These are phyloP conservation scores for Westerdykella ornata DNA, from an alignment of 2,329 filamentous ascomycete genomes.

Conservation along the genomic window DNA sequence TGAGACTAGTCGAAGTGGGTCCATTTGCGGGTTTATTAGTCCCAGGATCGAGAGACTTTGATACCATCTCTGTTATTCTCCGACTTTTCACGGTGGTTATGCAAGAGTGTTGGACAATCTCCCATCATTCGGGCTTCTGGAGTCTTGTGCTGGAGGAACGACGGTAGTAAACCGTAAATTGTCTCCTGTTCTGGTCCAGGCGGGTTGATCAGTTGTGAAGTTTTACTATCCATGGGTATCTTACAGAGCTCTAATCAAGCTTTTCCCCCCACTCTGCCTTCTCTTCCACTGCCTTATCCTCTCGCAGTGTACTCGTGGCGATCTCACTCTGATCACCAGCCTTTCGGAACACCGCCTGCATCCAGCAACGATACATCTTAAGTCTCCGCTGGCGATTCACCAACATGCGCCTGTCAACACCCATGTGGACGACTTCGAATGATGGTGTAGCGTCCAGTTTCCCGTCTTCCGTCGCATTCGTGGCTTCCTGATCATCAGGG, in stretches of 20 bases:
- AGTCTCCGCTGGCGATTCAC: conserved; percentile 85
- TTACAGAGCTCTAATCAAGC: background rate
- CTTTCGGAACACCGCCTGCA: conserved; percentile 77
- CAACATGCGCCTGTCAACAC: conserved; percentile 78
- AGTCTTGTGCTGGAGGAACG: too few relatives aligned
- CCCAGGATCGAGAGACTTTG: too few relatives aligned
- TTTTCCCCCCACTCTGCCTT: background rate
- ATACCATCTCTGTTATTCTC: too few relatives aligned
- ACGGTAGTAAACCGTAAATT: too few relatives aligned
- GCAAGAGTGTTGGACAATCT: too few relatives aligned
- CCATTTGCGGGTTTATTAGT: too few relatives aligned
- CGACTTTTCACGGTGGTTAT: too few relatives aligned
- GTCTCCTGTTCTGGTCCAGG: too few relatives aligned
- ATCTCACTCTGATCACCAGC: conserved; percentile 15
- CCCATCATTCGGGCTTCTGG: too few relatives aligned
- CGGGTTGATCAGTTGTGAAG: too few relatives aligned
- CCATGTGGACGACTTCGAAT: conserved; percentile 70
- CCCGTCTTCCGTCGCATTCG: conserved; percentile 12
- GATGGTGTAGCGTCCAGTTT: conserved; percentile 12
- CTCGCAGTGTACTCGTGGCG: conserved; percentile 30
- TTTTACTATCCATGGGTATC: background rate
- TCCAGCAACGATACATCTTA: conserved; percentile 99
- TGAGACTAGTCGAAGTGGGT: too few relatives aligned
- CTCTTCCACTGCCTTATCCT: conserved; percentile 12
- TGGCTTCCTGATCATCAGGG: conserved; percentile 6